Percentiles rank a stretch among this genome's conserved stretches.
Evolutionary conservation across 768 basidiomycete species (phyloP).

Genomic region (Calocybe indica): DNA sequence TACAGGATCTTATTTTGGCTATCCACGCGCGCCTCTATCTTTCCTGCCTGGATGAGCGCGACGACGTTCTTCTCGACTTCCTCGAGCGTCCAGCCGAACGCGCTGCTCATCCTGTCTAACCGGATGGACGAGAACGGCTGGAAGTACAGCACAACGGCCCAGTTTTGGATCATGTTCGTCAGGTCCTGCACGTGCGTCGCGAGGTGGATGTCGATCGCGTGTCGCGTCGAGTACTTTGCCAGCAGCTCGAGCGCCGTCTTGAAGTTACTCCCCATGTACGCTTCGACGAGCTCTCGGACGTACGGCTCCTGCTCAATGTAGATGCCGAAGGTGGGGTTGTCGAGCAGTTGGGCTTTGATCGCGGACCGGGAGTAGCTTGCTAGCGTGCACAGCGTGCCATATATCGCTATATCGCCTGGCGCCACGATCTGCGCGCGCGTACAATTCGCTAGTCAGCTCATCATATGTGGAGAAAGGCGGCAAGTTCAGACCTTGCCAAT

Average conservation of each 20-base stretch:
- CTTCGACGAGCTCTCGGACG: constrained; percentile 77
- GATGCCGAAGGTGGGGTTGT: constrained; percentile 62
- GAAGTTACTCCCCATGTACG: constrained; percentile 85
- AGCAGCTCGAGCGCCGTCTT: constrained; percentile 75
- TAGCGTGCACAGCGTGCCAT: constrained; percentile 79
- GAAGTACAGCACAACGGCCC: constrained; percentile 84
- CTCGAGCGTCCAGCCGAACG: constrained; percentile 77
- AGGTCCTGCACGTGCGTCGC: constrained; percentile 60
- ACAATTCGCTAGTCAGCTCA: background rate
- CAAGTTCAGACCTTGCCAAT: constrained; percentile 48
- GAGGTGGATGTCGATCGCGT: constrained; percentile 76
- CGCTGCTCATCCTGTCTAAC: constrained; percentile 76
- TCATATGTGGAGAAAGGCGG: too few relatives aligned
- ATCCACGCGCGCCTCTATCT: constrained; percentile 81
- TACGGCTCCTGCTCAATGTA: constrained; percentile 88
- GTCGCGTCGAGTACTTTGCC: constrained; percentile 70
- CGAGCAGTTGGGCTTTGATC: constrained; percentile 63
- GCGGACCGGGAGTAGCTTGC: constrained; percentile 66
- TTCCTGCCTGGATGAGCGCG: constrained; percentile 66
- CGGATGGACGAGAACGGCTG: constrained; percentile 83
- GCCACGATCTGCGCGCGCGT: constrained; percentile 54
- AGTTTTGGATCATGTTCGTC: constrained; percentile 64
- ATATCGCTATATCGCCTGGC: constrained; percentile 81
- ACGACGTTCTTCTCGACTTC: constrained; percentile 74
- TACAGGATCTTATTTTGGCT: constrained; percentile 87